These are phyloP conservation scores for Citrullus amarus DNA, from an alignment of 306 rosid species.

Conservation along the genomic window DNA sequence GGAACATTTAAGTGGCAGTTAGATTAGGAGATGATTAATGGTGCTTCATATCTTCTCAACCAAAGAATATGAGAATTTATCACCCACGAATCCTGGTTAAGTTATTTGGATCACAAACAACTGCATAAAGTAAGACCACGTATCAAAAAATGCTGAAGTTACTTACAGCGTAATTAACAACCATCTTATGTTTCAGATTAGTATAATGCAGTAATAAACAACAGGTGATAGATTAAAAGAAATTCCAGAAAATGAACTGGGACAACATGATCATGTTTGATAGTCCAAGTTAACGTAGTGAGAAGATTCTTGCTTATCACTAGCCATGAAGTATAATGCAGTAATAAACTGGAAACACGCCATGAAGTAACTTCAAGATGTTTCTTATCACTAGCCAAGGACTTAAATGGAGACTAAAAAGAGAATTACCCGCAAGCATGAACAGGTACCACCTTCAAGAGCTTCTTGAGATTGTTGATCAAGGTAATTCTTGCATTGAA, in stretches of 20 bases:
- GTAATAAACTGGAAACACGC: not conserved
- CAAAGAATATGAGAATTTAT: not conserved
- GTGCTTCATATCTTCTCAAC: not conserved
- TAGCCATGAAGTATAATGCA: too few species aligned
- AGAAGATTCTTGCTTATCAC: not conserved
- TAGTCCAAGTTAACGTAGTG: not conserved
- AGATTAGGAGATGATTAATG: not conserved
- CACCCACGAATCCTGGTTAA: not conserved
- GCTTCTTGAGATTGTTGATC: constrained; percentile 85
- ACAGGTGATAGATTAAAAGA: not conserved
- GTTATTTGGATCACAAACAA: not conserved
- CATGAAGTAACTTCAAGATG: not conserved
- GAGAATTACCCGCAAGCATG: constrained; percentile 82
- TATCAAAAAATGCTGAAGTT: not conserved
- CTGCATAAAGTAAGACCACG: not conserved
- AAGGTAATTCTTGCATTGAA: constrained; percentile 67
- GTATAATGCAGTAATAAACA: not conserved
- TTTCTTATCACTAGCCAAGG: not conserved
- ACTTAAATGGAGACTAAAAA: not conserved
- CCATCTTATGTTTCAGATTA: not conserved
- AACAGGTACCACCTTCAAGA: constrained; percentile 60
- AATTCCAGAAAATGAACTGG: not conserved
- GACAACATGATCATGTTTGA: not conserved
- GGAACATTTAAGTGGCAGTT: not conserved
- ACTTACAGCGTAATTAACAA: not conserved